Conservation (phyloP, 345 rosid genomes). For the Eucalyptus cladocalyx region DNA sequence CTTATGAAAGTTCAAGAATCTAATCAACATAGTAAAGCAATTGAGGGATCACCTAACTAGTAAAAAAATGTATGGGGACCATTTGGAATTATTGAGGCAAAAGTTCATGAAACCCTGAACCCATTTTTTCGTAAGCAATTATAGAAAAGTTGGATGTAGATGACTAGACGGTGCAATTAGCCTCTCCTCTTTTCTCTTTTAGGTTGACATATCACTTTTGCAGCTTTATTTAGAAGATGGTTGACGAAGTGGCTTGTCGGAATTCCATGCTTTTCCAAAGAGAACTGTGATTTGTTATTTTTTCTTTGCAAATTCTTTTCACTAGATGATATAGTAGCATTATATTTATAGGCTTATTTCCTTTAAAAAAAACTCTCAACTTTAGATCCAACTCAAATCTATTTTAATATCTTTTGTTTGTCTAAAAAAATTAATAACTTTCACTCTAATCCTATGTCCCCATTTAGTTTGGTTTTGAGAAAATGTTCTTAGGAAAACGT, state of each 20-base stretch:
- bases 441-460: background rate
- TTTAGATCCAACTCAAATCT: background rate
- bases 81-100: background rate
- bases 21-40: background rate
- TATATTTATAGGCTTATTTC: background rate
- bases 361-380: background rate
- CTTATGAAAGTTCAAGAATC: background rate
- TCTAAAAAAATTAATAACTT: background rate
- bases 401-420: background rate
- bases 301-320: background rate
- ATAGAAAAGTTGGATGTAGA: background rate
- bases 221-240: background rate
- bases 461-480: fast-evolving
- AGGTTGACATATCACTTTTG: background rate
- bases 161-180: background rate
- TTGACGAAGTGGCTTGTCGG: background rate
- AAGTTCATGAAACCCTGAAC: background rate
- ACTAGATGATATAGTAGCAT: background rate
- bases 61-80: background rate
- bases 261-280: background rate
- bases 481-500: too few species aligned
- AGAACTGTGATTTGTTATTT: background rate
- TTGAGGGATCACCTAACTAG: background rate
- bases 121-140: background rate
- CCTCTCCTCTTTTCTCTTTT: background rate